Evolutionary conservation across 1,139 yeast species (phyloP).

Genomic region (Suhomyces guaymorum): DNA sequence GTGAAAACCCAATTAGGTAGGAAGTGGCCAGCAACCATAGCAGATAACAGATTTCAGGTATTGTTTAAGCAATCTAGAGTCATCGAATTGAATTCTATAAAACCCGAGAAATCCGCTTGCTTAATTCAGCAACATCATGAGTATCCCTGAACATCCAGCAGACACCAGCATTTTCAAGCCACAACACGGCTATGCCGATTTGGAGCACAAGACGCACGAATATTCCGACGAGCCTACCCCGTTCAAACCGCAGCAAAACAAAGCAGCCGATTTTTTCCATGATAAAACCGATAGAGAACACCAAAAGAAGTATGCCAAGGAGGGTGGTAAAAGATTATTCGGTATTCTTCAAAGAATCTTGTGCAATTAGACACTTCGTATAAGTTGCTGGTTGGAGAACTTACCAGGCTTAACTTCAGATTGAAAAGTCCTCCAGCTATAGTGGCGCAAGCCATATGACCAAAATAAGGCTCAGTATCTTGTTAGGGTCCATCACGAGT

Average conservation of each 20-base stretch:
- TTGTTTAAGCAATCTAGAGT: constrained; percentile 8
- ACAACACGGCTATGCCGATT: constrained; percentile 38
- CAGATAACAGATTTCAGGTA: constrained; percentile 1
- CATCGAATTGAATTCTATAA: constrained; percentile 1
- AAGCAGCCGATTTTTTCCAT: constrained; percentile 30
- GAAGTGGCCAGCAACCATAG: constrained; percentile 8
- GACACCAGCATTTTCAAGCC: constrained; percentile 29
- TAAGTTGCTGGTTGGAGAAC: neutral
- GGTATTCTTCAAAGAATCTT: constrained; percentile 11
- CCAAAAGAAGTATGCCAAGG: constrained; percentile 42
- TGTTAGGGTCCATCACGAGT: too few species aligned
- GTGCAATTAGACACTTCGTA: constrained; percentile 4
- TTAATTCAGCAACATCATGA: constrained; percentile 15
- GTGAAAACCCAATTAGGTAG: constrained; percentile 7
- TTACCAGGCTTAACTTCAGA: too few species aligned
- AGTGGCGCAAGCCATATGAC: too few species aligned
- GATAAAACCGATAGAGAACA: constrained; percentile 38
- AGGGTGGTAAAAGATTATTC: constrained; percentile 26
- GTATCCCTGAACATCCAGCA: constrained; percentile 34
- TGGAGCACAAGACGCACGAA: constrained; percentile 33
- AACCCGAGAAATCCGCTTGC: neutral
- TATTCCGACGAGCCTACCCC: constrained; percentile 42
- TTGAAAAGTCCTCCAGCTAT: too few species aligned
- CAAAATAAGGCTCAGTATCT: too few species aligned
- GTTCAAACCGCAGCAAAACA: constrained; percentile 28